Conservation (phyloP, 768 basidiomycete genomes). For the Neoboletus brunneissimus region DNA sequence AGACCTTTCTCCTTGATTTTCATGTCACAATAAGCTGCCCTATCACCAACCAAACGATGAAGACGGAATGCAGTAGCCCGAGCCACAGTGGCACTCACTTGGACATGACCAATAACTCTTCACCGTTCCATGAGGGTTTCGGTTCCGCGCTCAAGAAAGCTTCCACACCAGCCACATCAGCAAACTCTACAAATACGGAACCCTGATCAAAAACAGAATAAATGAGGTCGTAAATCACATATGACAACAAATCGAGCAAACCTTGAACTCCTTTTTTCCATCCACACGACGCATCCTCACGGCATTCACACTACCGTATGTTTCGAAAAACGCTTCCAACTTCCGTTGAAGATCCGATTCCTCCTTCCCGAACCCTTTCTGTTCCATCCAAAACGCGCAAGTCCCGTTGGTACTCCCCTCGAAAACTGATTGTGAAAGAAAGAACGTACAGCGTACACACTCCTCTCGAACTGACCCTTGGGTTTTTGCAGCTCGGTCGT, state of each 20-base stretch:
- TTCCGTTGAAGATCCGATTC: constrained; percentile 61
- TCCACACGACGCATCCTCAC: constrained; percentile 85
- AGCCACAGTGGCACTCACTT: constrained; percentile 52
- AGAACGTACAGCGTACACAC: constrained; percentile 81
- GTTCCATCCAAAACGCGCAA: constrained; percentile 3
- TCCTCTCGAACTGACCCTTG: constrained; percentile 76
- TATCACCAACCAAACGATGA: constrained; percentile 26
- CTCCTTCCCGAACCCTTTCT: constrained; percentile 89
- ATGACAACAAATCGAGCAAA: constrained; percentile 28
- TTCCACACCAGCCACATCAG: constrained; percentile 62
- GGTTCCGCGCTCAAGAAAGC: constrained; percentile 79
- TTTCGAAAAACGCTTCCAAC: constrained; percentile 76
- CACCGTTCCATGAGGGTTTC: constrained; percentile 76
- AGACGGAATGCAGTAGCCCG: neutral
- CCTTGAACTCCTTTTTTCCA: constrained; percentile 86
- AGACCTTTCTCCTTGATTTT: constrained; percentile 95
- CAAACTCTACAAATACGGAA: constrained; percentile 92
- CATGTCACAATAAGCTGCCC: constrained; percentile 89
- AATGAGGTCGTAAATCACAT: neutral
- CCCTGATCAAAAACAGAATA: constrained; percentile 47
- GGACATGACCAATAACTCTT: constrained; percentile 79
- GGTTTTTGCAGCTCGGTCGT: constrained; percentile 73
- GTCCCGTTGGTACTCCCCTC: neutral
- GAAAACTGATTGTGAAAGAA: neutral
- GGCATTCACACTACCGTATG: constrained; percentile 74